Evolutionary conservation across 2,329 filamentous ascomycete species (phyloP).

Genomic region (Fusarium redolens): DNA sequence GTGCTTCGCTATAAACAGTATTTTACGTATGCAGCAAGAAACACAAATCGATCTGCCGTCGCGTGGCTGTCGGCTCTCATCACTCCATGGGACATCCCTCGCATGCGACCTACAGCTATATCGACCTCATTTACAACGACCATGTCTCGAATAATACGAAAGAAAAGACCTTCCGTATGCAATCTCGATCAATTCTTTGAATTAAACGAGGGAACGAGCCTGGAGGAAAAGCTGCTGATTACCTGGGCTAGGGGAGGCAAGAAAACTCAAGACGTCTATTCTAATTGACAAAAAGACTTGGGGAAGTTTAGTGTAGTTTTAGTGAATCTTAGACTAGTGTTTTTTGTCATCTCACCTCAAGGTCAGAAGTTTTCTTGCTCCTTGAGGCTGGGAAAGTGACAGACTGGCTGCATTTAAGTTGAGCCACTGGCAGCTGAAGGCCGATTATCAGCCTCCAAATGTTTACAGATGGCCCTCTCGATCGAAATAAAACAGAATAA

Average conservation of each 20-base stretch:
- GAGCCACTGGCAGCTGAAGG: too few relatives aligned
- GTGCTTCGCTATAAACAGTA: fast-evolving
- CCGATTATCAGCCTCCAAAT: too few relatives aligned
- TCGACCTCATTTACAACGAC: neutral
- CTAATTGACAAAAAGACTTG: too few relatives aligned
- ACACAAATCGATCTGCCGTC: neutral
- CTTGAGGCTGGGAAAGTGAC: too few relatives aligned
- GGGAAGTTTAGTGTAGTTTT: too few relatives aligned
- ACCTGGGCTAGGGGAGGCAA: too few relatives aligned
- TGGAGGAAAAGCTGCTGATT: neutral
- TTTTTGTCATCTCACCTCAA: too few relatives aligned
- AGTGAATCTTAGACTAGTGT: too few relatives aligned
- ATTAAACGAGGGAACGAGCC: fast-evolving
- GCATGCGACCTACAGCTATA: neutral
- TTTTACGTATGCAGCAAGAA: neutral
- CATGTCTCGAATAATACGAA: neutral
- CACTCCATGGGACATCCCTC: neutral
- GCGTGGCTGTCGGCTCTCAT: too few relatives aligned
- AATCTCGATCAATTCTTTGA: fast-evolving
- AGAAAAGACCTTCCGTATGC: fast-evolving
- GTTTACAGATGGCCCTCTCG: too few relatives aligned
- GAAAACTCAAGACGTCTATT: too few relatives aligned
- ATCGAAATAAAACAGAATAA: neutral
- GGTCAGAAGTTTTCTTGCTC: too few relatives aligned
- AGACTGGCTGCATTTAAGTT: neutral